Evolutionary conservation across 2,329 filamentous ascomycete genomes (phyloP).

Genomic region (Colletotrichum abscissum): DNA sequence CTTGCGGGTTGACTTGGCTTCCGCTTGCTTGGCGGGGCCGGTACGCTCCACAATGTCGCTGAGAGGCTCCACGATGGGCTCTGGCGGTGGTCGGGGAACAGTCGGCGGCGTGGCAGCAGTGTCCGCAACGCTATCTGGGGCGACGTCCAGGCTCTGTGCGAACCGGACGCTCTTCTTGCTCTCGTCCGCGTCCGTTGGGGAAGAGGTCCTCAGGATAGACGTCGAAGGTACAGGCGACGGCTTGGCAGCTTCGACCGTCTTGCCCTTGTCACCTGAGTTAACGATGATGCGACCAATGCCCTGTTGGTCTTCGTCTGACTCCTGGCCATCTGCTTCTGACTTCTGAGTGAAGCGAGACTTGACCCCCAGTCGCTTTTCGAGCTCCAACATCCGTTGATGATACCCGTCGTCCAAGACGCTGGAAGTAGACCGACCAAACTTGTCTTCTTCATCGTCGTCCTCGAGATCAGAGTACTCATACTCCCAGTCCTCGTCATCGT

Average conservation of each 20-base stretch:
- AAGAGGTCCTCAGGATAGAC: constrained; percentile 21
- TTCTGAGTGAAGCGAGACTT: constrained; percentile 58
- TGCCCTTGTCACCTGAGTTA: constrained; percentile 40
- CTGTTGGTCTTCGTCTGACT: constrained; percentile 52
- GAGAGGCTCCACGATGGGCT: constrained; percentile 57
- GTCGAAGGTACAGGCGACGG: constrained; percentile 33
- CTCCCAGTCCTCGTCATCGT: constrained; percentile 58
- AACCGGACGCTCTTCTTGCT: constrained; percentile 84
- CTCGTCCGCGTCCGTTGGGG: constrained; percentile 38
- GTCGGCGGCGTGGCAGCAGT: neutral
- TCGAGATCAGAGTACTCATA: constrained; percentile 63
- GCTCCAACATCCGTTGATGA: constrained; percentile 82
- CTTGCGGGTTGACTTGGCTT: constrained; percentile 49
- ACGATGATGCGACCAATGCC: constrained; percentile 69
- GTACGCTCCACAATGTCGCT: constrained; percentile 64
- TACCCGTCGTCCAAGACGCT: constrained; percentile 79
- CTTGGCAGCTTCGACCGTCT: constrained; percentile 5
- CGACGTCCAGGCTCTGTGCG: constrained; percentile 78
- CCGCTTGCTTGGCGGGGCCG: constrained; percentile 37
- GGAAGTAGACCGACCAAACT: constrained; percentile 78
- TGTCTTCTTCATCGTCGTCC: constrained; percentile 77
- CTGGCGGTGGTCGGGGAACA: constrained; percentile 35
- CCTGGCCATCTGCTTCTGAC: constrained; percentile 48
- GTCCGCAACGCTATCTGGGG: constrained; percentile 47
- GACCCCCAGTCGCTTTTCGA: constrained; percentile 81